These are phyloP conservation scores for Diphasiastrum complanatum DNA, from an alignment of 83 land plant genomes.

Conservation along the genomic window DNA sequence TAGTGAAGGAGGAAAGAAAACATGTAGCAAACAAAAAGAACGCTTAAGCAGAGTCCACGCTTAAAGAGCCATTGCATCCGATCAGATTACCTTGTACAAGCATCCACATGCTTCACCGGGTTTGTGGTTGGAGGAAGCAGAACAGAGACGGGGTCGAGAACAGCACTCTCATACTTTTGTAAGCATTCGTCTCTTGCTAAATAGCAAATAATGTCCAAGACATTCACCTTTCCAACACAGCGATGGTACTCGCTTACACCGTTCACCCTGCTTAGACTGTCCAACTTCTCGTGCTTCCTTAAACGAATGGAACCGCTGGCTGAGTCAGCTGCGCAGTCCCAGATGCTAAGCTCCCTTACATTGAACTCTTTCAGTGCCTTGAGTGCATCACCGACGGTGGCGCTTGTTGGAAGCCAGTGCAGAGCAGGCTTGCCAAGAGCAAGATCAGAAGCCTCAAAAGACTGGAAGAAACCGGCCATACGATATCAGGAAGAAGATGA, in stretches of 20 bases:
- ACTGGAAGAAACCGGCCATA: constrained; percentile 31
- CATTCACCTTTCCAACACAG: constrained; percentile 25
- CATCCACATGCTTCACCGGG: constrained; percentile 14
- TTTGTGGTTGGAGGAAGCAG: not conserved
- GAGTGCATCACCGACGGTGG: constrained; percentile 22
- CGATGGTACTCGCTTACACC: constrained; percentile 1
- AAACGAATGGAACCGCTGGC: not conserved
- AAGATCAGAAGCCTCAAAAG: constrained; percentile 24
- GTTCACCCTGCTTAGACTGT: not conserved
- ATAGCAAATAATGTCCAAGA: constrained; percentile 23
- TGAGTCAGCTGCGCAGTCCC: constrained; percentile 13
- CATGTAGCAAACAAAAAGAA: constrained; percentile 50
- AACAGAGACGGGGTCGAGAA: constrained; percentile 9
- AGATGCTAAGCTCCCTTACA: constrained; percentile 15
- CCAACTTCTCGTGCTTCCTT: not conserved
- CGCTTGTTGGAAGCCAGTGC: not conserved
- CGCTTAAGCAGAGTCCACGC: constrained; percentile 32
- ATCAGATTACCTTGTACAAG: constrained; percentile 15
- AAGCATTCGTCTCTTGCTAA: constrained; percentile 21
- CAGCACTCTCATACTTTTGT: constrained; percentile 4
- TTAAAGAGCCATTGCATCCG: not conserved
- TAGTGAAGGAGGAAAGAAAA: no score
- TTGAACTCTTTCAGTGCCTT: constrained; percentile 8
- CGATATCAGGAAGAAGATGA: not conserved
- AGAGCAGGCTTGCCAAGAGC: constrained; percentile 31